Evolutionary conservation across 169 alveolate species (phyloP).

Genomic region (Cryptosporidium ryanae): DNA sequence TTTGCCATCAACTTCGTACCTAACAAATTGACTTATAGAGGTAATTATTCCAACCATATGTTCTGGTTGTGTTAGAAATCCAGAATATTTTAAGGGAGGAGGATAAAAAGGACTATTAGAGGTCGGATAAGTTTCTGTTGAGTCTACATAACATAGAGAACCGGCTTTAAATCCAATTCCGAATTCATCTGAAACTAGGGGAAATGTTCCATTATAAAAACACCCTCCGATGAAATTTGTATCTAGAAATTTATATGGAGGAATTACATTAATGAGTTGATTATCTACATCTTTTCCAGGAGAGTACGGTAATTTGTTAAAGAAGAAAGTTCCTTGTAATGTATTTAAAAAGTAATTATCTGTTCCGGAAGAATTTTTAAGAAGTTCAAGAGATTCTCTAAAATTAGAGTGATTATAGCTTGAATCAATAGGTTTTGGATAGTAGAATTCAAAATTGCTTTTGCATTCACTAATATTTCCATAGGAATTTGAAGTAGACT

Average conservation of each 20-base stretch:
- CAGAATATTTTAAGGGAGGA: conserved; percentile 66
- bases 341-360: conserved; percentile 15
- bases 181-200: conserved; percentile 23
- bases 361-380: conserved; percentile 25
- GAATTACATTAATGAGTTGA: conserved; percentile 18
- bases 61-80: conserved; percentile 51
- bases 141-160: conserved; percentile 39
- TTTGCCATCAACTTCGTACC: conserved; percentile 34
- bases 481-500: conserved; percentile 2
- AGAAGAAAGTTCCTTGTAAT: conserved; percentile 64
- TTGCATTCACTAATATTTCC: conserved; percentile 10
- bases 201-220: conserved; percentile 57
- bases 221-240: conserved; percentile 72
- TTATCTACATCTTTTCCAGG: conserved; percentile 7
- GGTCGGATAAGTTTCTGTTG: conserved; percentile 43
- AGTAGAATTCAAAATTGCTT: conserved; percentile 51
- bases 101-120: conserved; percentile 61
- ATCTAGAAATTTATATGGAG: conserved; percentile 42
- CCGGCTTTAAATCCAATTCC: conserved; percentile 60
- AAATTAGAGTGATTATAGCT: neutral
- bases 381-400: conserved; percentile 1
- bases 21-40: conserved; percentile 43
- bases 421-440: conserved; percentile 2
- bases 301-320: conserved; percentile 64
- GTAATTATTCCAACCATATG: conserved; percentile 59